Base-by-base conservation (phyloP, 2,329 filamentous ascomycete species). In the Whalleya microplaca region DNA sequence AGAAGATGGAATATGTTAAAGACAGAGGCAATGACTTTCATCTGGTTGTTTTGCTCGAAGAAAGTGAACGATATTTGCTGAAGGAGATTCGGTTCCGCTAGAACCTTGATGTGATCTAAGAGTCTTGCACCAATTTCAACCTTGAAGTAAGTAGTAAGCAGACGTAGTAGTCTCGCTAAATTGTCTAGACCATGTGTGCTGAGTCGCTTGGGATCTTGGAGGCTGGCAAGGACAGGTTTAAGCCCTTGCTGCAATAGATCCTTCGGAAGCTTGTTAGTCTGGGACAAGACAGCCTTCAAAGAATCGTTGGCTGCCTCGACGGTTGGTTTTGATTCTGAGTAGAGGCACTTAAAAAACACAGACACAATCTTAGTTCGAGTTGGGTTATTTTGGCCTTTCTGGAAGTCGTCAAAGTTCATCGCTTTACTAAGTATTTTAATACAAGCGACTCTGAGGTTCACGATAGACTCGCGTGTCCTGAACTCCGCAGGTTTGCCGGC, bases 71-170 rank as follows among this genome's bases (percentile, higher is more conserved):
- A 97, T 1, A 95, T 91, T 68, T 93, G 91, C 71, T 98, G 93
- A 64, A 98, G 78, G 14, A 86, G 83, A 49, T 80, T 82, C 2
- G 90, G 84, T 56, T 97, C 92, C 1, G 94, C 93, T 62, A 99
- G 92, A 10, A 88, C 85, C 70, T 94, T 94, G 75, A 97, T 89
- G 67, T 99, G 95, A 62, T 98, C 94, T 9, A 99, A 80, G n/a
- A 99, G 77, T 21, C 95, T 86, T 20, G 91, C 85, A 6, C 95
- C 96, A 51, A 99, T 99, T 71, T 99, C 95, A 0, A 98, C 93
- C 75, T 99, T 99, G 76, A 99, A 99, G 73, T 99, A 99, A 57
- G 95, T 98, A 0, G 94, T 99, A 18, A 99, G 80, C 1, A 99
- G 81, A 62, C 95, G 94, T 58, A 99, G 76, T 1, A 99, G 81